Evolutionary conservation across 306 rosid genomes (phyloP).

Genomic region (Acacia melanoxylon): DNA sequence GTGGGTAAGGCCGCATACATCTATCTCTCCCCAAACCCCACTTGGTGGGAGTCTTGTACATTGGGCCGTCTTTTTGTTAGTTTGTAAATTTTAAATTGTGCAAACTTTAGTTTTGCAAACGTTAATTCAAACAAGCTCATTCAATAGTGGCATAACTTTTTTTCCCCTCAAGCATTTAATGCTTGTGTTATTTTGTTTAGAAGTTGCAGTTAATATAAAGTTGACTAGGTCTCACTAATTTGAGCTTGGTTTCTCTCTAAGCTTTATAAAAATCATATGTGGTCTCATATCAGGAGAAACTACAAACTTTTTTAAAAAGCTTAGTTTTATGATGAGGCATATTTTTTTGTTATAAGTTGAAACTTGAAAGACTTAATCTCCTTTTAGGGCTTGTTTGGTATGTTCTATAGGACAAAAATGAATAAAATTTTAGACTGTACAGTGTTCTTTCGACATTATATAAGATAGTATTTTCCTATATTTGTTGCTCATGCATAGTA

Average conservation of each 20-base stretch:
- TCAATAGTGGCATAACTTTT: background rate
- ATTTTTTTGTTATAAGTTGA: background rate
- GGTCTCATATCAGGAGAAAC: background rate
- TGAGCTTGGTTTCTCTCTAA: background rate
- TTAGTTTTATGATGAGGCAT: background rate
- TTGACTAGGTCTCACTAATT: constrained; percentile 23
- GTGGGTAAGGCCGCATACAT: too few species aligned
- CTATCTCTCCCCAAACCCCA: too few species aligned
- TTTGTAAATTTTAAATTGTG: too few species aligned
- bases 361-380: background rate
- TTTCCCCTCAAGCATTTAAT: background rate
- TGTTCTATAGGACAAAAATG: too few species aligned
- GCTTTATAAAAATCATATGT: background rate
- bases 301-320: background rate
- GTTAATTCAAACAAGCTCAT: background rate
- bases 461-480: too few species aligned
- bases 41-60: too few species aligned
- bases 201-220: constrained; percentile 21
- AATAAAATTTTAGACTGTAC: too few species aligned
- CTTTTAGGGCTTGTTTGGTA: background rate
- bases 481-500: background rate
- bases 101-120: too few species aligned
- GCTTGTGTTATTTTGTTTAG: background rate
- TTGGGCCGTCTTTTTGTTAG: too few species aligned
- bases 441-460: too few species aligned